Evolutionary conservation across 2,329 filamentous ascomycete species (phyloP).

Genomic region (Periconia sp.): DNA sequence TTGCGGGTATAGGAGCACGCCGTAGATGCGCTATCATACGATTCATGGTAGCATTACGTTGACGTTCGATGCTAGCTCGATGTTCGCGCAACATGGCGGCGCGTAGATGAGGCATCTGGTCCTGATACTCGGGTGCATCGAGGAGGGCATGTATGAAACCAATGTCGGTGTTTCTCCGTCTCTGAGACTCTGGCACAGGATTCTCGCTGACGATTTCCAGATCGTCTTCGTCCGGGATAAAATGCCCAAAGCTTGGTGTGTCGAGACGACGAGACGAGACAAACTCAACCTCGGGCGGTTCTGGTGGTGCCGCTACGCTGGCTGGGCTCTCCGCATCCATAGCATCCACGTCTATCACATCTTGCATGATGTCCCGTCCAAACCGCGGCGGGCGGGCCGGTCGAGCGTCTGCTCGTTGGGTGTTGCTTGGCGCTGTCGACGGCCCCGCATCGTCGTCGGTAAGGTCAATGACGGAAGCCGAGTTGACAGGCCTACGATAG

Average conservation of each 20-base stretch:
- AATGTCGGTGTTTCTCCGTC: constrained; percentile 22
- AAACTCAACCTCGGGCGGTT: constrained; percentile 59
- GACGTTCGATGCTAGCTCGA: neutral
- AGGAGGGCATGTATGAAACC: constrained; percentile 26
- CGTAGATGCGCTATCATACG: neutral
- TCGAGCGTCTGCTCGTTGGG: constrained; percentile 25
- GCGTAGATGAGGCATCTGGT: constrained; percentile 3
- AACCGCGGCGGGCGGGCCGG: constrained; percentile 49
- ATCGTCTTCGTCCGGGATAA: constrained; percentile 32
- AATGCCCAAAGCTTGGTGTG: constrained; percentile 4
- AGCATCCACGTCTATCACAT: constrained; percentile 16
- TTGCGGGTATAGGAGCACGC: neutral
- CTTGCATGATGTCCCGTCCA: constrained; percentile 50
- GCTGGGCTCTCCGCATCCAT: constrained; percentile 43
- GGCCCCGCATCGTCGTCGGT: constrained; percentile 35
- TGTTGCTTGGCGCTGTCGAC: constrained; percentile 11
- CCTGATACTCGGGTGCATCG: constrained; percentile 13
- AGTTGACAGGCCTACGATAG: constrained; percentile 57
- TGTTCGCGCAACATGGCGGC: neutral
- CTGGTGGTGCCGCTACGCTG: constrained; percentile 13
- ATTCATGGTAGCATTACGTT: constrained; percentile 2
- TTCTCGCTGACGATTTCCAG: constrained; percentile 37
- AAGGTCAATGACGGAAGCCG: constrained; percentile 41
- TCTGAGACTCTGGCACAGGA: constrained; percentile 27
- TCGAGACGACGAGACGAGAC: constrained; percentile 33